Percentiles rank a stretch among this genome's conserved stretches.
Evolutionary conservation across 1,139 yeast genomes (phyloP).

Genomic region (Candida buenavistaensis): DNA sequence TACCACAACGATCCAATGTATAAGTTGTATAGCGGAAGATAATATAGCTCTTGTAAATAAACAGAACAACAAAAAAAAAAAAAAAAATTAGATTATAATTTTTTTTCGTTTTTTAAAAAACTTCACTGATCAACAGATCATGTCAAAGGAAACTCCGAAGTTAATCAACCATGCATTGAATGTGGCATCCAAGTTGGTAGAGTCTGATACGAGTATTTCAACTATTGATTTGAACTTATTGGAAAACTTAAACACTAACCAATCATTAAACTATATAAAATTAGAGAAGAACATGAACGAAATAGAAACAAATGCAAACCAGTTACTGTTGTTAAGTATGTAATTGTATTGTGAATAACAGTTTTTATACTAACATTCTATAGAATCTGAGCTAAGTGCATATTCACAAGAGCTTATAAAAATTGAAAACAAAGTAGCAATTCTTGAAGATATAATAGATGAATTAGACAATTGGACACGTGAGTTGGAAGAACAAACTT

Average conservation of each 20-base stretch:
- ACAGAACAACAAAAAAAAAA: constrained; percentile 1
- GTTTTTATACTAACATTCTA: constrained; percentile 4
- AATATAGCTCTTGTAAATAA: constrained; percentile 15
- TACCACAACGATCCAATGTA: constrained; percentile 50
- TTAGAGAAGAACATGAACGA: constrained; percentile 47
- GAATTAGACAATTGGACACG: constrained; percentile 65
- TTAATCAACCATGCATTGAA: constrained; percentile 32
- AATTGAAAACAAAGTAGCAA: constrained; percentile 47
- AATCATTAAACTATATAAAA: constrained; percentile 56
- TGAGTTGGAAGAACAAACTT: constrained; percentile 51
- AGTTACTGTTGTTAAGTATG: constrained; percentile 33
- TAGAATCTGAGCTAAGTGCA: constrained; percentile 32
- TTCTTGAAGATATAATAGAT: constrained; percentile 44
- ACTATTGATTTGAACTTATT: constrained; percentile 52
- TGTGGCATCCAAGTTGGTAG: constrained; percentile 35
- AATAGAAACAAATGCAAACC: constrained; percentile 35
- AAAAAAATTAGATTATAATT: constrained; percentile 1
- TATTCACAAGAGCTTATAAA: constrained; percentile 32
- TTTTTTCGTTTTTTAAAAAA: too few species aligned
- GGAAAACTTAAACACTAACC: constrained; percentile 58
- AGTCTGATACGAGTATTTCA: constrained; percentile 55
- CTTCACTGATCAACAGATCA: too few species aligned
- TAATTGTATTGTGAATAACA: constrained; percentile 11
- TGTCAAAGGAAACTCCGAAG: constrained; percentile 33
- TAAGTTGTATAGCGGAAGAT: constrained; percentile 58